Evolutionary conservation across 2,329 filamentous ascomycete genomes (phyloP), one percentile per base, ranked within the genome.

Genomic region (Stromatinia cepivora): DNA sequence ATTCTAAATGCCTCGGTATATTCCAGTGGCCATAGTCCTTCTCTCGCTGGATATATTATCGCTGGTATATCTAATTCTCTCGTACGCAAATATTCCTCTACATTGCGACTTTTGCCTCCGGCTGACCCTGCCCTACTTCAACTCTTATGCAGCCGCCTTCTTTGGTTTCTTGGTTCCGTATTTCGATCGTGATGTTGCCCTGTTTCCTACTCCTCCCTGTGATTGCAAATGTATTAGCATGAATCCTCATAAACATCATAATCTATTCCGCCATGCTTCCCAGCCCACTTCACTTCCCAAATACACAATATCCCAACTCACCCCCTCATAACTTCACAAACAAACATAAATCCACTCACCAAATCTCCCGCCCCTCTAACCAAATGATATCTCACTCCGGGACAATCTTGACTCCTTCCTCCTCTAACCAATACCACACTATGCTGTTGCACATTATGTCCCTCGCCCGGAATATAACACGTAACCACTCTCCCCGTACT

Each of bases 111-210:
- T 52, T 52, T 25, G 22, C 31, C 46, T 50, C 57, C 25, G 31
- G 28, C 63, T 70, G 73, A 58, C n/a, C 46, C 31, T n/a, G 52
- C 13, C 6, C n/a, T 28, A 64, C 22, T 6, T 53, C 46, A 64
- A 39, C n/a, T 46, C 66, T 52, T 50, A 61, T 53, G 70, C 69
- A 36, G 75, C 70, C 59, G 90, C 89, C 80, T 89, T 89, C 90
- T 98, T 98, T 0, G 95, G 94, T 84, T 97, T 98, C 89, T 99
- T 99, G 63, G 95, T 97, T 71, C 95, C 95, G 79, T 97, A 99
- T 82, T 99, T 99, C 78, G 93, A 97, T 77, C 95, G 87, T 80
- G 92, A 93, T 31, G 90, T 92, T 77, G 91, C 87, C 75, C 95
- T 86, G 80, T 89, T 95, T 31, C 89, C 90, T 73, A 99, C 95